These are phyloP conservation scores for Corniculantispora saksenae DNA, from an alignment of 2,329 filamentous ascomycete genomes.

Conservation along the genomic window DNA sequence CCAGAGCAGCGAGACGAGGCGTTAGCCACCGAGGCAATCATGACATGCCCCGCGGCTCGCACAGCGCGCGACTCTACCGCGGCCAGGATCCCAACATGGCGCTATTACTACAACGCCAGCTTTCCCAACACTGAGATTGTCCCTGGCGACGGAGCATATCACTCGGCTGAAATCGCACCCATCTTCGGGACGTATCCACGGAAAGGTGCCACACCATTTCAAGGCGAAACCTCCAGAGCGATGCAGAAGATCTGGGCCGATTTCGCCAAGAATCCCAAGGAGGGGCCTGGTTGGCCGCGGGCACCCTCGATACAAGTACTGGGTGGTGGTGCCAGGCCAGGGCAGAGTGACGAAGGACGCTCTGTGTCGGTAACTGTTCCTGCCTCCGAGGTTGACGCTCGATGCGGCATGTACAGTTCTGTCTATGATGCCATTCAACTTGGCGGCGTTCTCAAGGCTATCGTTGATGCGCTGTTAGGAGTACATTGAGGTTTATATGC, in stretches of 20 bases:
- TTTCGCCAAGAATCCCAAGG: constrained; percentile 30
- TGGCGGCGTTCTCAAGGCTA: neutral
- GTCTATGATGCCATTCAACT: neutral
- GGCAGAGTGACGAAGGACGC: constrained; percentile 1
- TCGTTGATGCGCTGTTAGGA: neutral
- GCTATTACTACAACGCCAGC: constrained; percentile 49
- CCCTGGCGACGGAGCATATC: constrained; percentile 44
- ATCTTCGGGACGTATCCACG: constrained; percentile 40
- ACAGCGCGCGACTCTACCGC: constrained; percentile 34
- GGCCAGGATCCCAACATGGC: constrained; percentile 42
- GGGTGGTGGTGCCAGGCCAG: constrained; percentile 26
- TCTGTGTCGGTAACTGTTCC: neutral
- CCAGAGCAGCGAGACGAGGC: constrained; percentile 23
- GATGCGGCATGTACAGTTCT: constrained; percentile 18
- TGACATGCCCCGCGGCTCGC: constrained; percentile 26
- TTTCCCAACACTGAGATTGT: constrained; percentile 47
- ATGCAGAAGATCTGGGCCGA: constrained; percentile 33
- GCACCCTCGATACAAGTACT: constrained; percentile 28
- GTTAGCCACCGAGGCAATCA: constrained; percentile 26
- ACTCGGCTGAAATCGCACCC: constrained; percentile 46
- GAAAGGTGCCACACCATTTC: constrained; percentile 24
- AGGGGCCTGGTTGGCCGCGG: constrained; percentile 29
- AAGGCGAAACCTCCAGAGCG: constrained; percentile 23
- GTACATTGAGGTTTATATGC: neutral
- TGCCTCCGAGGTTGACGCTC: constrained; percentile 20